Conservation (phyloP, 2,329 filamentous ascomycete species). For the Lachnellula cervina region DNA sequence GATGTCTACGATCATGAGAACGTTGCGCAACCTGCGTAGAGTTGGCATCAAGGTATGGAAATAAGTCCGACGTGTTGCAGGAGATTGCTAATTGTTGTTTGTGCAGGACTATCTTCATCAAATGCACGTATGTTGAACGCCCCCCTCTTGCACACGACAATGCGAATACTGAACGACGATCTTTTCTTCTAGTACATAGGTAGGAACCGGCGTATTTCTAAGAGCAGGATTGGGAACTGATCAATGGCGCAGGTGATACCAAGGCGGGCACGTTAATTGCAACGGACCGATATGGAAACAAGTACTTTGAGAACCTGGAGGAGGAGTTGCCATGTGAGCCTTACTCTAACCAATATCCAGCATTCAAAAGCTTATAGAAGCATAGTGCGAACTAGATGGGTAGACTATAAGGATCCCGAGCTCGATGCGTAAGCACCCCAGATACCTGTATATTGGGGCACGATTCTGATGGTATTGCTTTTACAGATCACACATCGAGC, state of each 20-base stretch:
- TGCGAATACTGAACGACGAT: slow-evolving; percentile 17
- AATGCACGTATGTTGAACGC: slow-evolving; percentile 68
- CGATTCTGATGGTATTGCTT: slow-evolving; percentile 6
- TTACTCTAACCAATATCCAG: not conserved
- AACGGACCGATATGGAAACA: slow-evolving; percentile 89
- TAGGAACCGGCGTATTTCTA: slow-evolving; percentile 11
- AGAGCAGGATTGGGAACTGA: slow-evolving; percentile 10
- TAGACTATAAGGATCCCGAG: slow-evolving; percentile 90
- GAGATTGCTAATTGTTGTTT: slow-evolving; percentile 34
- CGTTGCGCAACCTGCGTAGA: slow-evolving; percentile 78
- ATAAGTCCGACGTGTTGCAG: not conserved
- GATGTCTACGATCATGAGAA: slow-evolving; percentile 92
- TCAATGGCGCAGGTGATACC: slow-evolving; percentile 69
- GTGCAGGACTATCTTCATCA: slow-evolving; percentile 82
- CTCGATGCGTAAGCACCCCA: slow-evolving; percentile 60
- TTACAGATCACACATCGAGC: slow-evolving; percentile 74
- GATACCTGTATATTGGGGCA: not conserved
- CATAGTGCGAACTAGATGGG: slow-evolving; percentile 89
- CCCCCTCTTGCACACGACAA: slow-evolving; percentile 19
- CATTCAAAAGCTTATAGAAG: slow-evolving; percentile 9
- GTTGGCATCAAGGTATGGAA: slow-evolving; percentile 75
- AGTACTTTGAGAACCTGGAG: slow-evolving; percentile 86
- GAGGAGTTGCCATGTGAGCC: slow-evolving; percentile 84
- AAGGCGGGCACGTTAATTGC: slow-evolving; percentile 86
- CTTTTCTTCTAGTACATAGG: slow-evolving; percentile 27